Evolutionary conservation across 2,329 filamentous ascomycete genomes (phyloP).

Genomic region (Colletotrichum kahawae): DNA sequence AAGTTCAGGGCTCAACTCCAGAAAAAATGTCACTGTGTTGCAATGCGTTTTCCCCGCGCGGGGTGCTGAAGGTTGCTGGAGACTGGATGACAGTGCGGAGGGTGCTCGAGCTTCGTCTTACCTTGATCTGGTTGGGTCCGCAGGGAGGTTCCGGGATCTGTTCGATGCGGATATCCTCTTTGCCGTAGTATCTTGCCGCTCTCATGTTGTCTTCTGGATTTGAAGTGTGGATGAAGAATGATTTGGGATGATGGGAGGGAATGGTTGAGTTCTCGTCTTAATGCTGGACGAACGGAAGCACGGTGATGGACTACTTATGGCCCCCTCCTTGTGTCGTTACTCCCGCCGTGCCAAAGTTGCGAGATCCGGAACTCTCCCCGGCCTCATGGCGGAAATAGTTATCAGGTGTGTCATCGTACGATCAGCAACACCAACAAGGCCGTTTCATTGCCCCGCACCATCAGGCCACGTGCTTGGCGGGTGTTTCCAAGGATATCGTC

Average conservation of each 20-base stretch:
- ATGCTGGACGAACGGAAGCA: neutral
- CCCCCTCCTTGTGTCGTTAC: constrained; percentile 1
- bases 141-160: constrained; percentile 51
- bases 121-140: constrained; percentile 52
- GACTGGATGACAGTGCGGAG: neutral
- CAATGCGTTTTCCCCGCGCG: neutral
- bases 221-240: neutral
- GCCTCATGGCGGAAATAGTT: constrained; percentile 4
- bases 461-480: constrained; percentile 6
- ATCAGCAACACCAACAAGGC: neutral
- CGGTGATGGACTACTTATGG: neutral
- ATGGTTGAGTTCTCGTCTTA: neutral
- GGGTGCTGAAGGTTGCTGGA: neutral
- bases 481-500: neutral
- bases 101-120: neutral
- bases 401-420: constrained; percentile 1
- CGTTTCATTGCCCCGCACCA: neutral
- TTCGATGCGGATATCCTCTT: constrained; percentile 60
- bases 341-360: neutral
- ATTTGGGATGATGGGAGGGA: neutral
- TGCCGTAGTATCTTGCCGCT: constrained; percentile 60
- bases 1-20: neutral
- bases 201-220: constrained; percentile 42
- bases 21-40: neutral
- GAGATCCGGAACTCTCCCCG: neutral